A percentile compares a stretch with the other conserved stretches of the same genome.
These are phyloP conservation scores for button mushroom (Agaricus bisporus) DNA, from an alignment of 768 basidiomycete genomes.

Conservation along the genomic window DNA sequence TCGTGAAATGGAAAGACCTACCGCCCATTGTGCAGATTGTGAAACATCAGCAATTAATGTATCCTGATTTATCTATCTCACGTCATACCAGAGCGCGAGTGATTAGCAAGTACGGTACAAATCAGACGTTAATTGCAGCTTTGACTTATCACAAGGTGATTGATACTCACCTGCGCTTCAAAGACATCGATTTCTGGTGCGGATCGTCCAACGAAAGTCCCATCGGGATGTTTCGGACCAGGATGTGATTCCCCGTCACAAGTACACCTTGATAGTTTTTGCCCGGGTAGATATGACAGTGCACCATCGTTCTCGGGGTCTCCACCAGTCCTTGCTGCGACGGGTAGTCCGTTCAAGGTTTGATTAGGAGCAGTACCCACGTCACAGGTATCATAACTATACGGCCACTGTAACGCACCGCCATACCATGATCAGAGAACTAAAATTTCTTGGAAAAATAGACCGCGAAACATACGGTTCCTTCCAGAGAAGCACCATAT, in stretches of 20 bases:
- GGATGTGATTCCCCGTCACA: slow-evolving; percentile 80
- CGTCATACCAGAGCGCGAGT: slow-evolving; percentile 2
- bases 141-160: not conserved
- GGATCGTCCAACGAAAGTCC: slow-evolving; percentile 70
- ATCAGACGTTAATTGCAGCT: not conserved
- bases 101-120: not conserved
- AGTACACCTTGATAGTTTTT: slow-evolving; percentile 81
- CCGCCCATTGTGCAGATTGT: slow-evolving; percentile 81
- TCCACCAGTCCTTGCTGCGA: slow-evolving; percentile 55
- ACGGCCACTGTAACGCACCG: slow-evolving; percentile 57
- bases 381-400: slow-evolving; percentile 78
- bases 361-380: slow-evolving; percentile 83
- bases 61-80: slow-evolving; percentile 35
- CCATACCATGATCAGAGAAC: not conserved
- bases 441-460: not conserved
- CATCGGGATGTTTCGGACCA: slow-evolving; percentile 70
- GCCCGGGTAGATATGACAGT: slow-evolving; percentile 76
- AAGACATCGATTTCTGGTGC: slow-evolving; percentile 92
- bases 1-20: slow-evolving; percentile 26
- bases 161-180: slow-evolving; percentile 60
- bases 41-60: slow-evolving; percentile 59
- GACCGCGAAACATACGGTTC: slow-evolving; percentile 43
- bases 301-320: slow-evolving; percentile 33
- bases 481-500: slow-evolving; percentile 80
- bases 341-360: slow-evolving; percentile 62